phyloP scores from a whole-genome alignment of 805 yeast species.

The Hanseniaspora valbyensis region DNA sequence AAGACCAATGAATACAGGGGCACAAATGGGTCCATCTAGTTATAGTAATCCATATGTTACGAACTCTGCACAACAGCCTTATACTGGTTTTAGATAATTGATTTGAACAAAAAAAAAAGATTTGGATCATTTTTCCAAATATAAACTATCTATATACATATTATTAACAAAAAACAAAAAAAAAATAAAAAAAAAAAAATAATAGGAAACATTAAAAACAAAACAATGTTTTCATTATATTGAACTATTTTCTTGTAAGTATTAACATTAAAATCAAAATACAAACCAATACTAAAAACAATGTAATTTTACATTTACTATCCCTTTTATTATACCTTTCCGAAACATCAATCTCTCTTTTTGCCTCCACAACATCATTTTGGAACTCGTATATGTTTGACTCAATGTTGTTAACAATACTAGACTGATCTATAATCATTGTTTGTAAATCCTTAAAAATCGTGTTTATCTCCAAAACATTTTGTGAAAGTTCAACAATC shows the following conservation, averaged over 20 bases:
- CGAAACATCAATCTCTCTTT: conserved; percentile 65
- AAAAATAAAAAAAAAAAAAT: background rate
- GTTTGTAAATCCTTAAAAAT: conserved; percentile 89
- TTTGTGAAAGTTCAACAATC: conserved; percentile 82
- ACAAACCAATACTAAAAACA: conserved; percentile 60
- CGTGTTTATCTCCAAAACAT: conserved; percentile 84
- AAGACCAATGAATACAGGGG: conserved; percentile 25
- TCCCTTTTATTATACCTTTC: conserved; percentile 75
- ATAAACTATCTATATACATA: background rate
- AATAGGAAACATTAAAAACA: background rate
- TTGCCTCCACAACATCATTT: conserved; percentile 63
- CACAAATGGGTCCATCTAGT: conserved; percentile 7
- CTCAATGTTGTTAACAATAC: conserved; percentile 84
- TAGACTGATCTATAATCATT: conserved; percentile 90
- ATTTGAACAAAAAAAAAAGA: too few relatives aligned
- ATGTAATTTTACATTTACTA: conserved; percentile 78
- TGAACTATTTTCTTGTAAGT: conserved; percentile 41
- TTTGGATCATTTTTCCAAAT: background rate
- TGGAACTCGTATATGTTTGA: conserved; percentile 78
- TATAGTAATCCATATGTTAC: conserved; percentile 1
- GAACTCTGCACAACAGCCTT: background rate
- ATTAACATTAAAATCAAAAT: conserved; percentile 60
- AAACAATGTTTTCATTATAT: background rate
- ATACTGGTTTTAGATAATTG: conserved; percentile 10
- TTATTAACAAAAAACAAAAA: background rate